Evolutionary conservation across 768 basidiomycete genomes (phyloP).

Genomic region (Collybiopsis luxurians): DNA sequence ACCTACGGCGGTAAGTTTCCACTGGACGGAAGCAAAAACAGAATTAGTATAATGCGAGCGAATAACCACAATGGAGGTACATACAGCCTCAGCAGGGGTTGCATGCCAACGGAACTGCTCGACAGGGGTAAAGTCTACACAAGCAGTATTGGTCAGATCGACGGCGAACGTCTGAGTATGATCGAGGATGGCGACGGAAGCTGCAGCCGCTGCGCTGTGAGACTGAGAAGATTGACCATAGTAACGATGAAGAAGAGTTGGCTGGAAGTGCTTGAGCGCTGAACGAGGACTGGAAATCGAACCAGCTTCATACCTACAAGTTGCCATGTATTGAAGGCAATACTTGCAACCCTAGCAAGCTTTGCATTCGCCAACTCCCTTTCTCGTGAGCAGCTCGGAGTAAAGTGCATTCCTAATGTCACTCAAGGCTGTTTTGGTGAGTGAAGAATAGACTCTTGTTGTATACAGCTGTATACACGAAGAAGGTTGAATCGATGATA

Average conservation of each 20-base stretch:
- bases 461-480: no score
- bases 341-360: no score
- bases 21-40: neutral
- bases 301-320: no score
- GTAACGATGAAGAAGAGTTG: neutral
- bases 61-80: neutral
- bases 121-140: neutral
- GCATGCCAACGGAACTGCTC: neutral
- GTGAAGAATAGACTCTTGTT: no score
- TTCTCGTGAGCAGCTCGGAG: no score
- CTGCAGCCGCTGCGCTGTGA: neutral
- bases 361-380: no score
- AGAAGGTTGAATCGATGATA: no score
- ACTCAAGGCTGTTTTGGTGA: no score
- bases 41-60: neutral
- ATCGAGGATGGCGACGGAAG: neutral
- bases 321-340: no score
- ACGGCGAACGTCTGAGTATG: neutral
- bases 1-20: neutral
- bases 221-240: slow-evolving; percentile 1
- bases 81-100: neutral
- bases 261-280: no score
- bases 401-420: no score
- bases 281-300: no score
- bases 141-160: neutral